Percentiles rank a stretch among this genome's conserved stretches.
phyloP scores from a whole-genome alignment of 176 grass and related monocot genomes.

The Bolboschoenus planiculmis region DNA sequence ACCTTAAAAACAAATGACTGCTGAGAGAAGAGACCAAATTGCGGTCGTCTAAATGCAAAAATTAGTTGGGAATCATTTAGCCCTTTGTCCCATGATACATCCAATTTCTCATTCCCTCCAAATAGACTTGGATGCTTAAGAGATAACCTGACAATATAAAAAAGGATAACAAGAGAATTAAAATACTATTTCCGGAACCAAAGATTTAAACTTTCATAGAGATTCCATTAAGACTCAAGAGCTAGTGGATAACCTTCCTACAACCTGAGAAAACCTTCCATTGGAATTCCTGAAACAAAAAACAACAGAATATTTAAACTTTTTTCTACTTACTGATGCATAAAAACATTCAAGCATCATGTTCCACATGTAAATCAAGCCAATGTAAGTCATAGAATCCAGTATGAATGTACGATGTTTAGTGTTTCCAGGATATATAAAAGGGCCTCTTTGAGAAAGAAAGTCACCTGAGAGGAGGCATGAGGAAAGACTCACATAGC shows the following conservation, averaged over 20 bases:
- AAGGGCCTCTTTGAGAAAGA: neutral
- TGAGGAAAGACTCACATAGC: slow-evolving; percentile 57
- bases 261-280: slow-evolving; percentile 51
- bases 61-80: slow-evolving; percentile 77
- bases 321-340: slow-evolving; percentile 1
- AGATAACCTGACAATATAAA: slow-evolving; percentile 42
- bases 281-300: slow-evolving; percentile 35
- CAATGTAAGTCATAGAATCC: neutral
- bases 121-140: slow-evolving; percentile 82
- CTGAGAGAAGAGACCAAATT: slow-evolving; percentile 51
- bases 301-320: slow-evolving; percentile 7
- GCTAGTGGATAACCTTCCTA: slow-evolving; percentile 52
- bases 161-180: slow-evolving; percentile 11
- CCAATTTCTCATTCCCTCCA: slow-evolving; percentile 82
- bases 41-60: slow-evolving; percentile 65
- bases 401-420: neutral
- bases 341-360: neutral
- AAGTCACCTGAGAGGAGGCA: slow-evolving; percentile 63
- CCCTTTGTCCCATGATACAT: slow-evolving; percentile 80
- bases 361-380: neutral
- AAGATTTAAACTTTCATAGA: neutral
- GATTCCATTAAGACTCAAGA: neutral
- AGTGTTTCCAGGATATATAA: neutral
- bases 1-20: slow-evolving; percentile 93
- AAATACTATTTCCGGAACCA: neutral